A percentile compares a stretch with the other conserved stretches of the same genome.
These are phyloP conservation scores for Colletotrichum kahawae DNA, from an alignment of 2,329 filamentous ascomycete genomes.

Conservation along the genomic window DNA sequence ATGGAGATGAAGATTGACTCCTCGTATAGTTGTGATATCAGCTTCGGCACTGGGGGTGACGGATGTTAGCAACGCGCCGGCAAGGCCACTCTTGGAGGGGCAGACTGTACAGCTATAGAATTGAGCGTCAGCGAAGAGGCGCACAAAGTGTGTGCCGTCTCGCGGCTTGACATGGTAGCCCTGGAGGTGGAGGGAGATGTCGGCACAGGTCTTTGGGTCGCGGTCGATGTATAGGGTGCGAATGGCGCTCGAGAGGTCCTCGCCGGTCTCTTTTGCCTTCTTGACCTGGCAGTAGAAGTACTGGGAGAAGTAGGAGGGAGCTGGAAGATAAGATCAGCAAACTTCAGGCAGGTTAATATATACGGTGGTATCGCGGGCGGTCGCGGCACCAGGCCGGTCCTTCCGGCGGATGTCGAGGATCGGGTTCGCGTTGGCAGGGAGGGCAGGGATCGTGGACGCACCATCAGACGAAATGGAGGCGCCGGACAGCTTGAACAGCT, in stretches of 20 bases:
- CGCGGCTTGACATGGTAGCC: constrained; percentile 86
- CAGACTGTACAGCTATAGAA: constrained; percentile 78
- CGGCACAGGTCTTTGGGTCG: constrained; percentile 85
- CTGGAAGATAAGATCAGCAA: constrained; percentile 47
- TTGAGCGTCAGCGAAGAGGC: constrained; percentile 91
- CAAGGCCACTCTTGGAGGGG: not conserved
- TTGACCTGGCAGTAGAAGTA: constrained; percentile 88
- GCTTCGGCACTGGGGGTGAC: constrained; percentile 70
- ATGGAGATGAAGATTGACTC: constrained; percentile 93
- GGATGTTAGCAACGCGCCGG: not conserved
- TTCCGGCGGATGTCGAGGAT: not conserved
- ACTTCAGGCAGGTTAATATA: not conserved
- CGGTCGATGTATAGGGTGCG: constrained; percentile 94
- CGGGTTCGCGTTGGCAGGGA: not conserved
- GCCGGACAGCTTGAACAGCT: constrained; percentile 75
- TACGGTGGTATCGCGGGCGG: not conserved
- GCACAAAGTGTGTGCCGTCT: constrained; percentile 87
- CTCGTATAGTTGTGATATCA: constrained; percentile 90
- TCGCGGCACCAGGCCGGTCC: not conserved
- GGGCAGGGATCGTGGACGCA: constrained; percentile 41
- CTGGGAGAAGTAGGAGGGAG: constrained; percentile 94
- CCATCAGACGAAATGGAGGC: constrained; percentile 77
- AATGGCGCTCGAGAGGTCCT: constrained; percentile 55
- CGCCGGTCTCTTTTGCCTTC: constrained; percentile 63
- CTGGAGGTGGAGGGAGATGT: constrained; percentile 90